Conservation (phyloP, 1,284 basidiomycete genomes). For the Pulchroboletus neoregius region DNA sequence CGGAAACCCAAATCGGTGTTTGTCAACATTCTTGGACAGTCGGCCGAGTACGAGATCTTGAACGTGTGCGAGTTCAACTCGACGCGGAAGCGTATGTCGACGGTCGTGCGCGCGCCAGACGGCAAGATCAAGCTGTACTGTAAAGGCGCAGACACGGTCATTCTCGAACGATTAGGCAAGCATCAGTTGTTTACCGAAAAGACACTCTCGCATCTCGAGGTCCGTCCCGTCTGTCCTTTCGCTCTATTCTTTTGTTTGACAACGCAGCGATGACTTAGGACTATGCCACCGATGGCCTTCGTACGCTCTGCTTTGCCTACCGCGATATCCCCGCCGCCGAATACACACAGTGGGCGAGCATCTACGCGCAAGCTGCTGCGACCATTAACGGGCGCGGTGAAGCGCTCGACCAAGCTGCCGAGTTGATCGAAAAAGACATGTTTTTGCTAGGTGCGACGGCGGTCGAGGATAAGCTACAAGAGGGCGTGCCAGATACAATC, state of each 20-base stretch:
- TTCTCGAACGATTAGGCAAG: conserved; percentile 80
- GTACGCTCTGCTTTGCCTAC: conserved; percentile 95
- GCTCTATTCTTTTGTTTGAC: not conserved
- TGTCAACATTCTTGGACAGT: conserved; percentile 72
- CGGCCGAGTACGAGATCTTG: conserved; percentile 85
- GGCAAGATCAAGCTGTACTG: conserved; percentile 94
- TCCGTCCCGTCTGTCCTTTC: conserved; percentile 29
- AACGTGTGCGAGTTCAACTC: conserved; percentile 99
- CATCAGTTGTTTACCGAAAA: conserved; percentile 84
- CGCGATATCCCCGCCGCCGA: conserved; percentile 89
- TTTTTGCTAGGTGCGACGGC: conserved; percentile 94
- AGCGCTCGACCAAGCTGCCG: conserved; percentile 91
- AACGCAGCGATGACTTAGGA: conserved; percentile 44
- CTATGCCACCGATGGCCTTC: conserved; percentile 93
- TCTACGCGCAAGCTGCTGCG: conserved; percentile 89
- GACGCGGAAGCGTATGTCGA: conserved; percentile 97
- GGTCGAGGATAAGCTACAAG: conserved; percentile 98
- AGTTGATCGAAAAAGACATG: conserved; percentile 93
- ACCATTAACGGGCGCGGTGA: conserved; percentile 92
- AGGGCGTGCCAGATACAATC: conserved; percentile 97
- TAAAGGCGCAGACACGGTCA: conserved; percentile 98
- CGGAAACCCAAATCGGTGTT: conserved; percentile 96
- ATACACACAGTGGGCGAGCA: conserved; percentile 83
- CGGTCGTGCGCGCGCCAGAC: conserved; percentile 82
- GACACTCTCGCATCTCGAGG: conserved; percentile 89